phyloP scores from a whole-genome alignment of 768 basidiomycete genomes.

The Gymnopilus dilepis region DNA sequence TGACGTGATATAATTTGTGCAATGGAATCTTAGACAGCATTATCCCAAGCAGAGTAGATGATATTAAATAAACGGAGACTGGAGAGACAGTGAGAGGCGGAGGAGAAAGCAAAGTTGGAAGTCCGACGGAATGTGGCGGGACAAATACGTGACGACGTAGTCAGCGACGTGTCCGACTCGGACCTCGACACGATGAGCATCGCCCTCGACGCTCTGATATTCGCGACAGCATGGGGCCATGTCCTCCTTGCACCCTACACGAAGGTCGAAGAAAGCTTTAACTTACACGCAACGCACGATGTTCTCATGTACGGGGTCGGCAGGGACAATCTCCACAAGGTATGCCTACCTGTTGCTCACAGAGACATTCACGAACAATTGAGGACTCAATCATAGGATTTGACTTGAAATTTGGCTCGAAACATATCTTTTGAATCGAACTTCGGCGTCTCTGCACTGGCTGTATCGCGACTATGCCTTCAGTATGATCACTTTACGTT shows the following conservation, averaged over 20 bases:
- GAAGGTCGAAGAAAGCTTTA: slow-evolving; percentile 98
- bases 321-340: slow-evolving; percentile 47
- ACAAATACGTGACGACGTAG: not conserved
- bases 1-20: too few relatives aligned
- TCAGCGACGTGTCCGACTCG: not conserved
- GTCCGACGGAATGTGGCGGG: not conserved
- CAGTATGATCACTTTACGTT: slow-evolving; percentile 93
- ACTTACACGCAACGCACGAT: slow-evolving; percentile 91
- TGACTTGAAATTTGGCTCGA: not conserved
- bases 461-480: not conserved
- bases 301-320: slow-evolving; percentile 75
- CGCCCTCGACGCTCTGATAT: slow-evolving; percentile 54
- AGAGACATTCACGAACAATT: not conserved
- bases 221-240: slow-evolving; percentile 62
- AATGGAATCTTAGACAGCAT: too few relatives aligned
- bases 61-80: too few relatives aligned
- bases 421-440: not conserved
- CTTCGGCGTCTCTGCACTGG: not conserved
- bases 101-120: too few relatives aligned
- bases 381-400: not conserved
- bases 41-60: too few relatives aligned
- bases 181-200: slow-evolving; percentile 27
- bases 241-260: slow-evolving; percentile 85
- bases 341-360: slow-evolving; percentile 38
- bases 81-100: too few relatives aligned